Percentiles rank a stretch among this genome's conserved stretches.
Evolutionary conservation across 441 rosid species (phyloP).

Genomic region (Adansonia grandidieri): DNA sequence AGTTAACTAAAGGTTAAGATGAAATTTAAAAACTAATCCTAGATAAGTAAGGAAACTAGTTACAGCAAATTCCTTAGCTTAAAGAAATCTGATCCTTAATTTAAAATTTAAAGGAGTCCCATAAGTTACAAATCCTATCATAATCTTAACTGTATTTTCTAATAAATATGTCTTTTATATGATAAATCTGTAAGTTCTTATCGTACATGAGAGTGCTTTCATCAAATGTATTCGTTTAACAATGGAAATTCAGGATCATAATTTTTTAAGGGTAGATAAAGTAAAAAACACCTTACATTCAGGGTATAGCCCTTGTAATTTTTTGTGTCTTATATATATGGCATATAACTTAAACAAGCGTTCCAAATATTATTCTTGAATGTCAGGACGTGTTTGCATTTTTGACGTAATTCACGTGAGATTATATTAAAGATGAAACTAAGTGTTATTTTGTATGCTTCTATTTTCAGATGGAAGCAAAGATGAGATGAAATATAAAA

Average conservation of each 20-base stretch:
- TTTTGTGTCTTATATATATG: background rate
- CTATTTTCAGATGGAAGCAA: slow-evolving; percentile 57
- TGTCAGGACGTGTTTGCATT: background rate
- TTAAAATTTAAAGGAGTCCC: too few species aligned
- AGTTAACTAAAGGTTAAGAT: too few species aligned
- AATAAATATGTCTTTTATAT: background rate
- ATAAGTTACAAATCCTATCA: too few species aligned
- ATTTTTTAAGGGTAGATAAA: background rate
- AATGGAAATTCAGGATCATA: background rate
- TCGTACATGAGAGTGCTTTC: background rate
- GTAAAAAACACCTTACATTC: background rate
- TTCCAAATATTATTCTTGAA: slow-evolving; percentile 5
- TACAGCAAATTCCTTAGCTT: too few species aligned
- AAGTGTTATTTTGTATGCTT: slow-evolving; percentile 9
- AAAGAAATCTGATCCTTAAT: too few species aligned
- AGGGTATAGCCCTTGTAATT: slow-evolving; percentile 1
- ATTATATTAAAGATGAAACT: too few species aligned
- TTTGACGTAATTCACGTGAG: slow-evolving; percentile 13
- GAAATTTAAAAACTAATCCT: too few species aligned
- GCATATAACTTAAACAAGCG: background rate
- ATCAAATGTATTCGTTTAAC: background rate
- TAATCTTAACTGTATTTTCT: too few species aligned
- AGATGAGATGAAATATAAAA: slow-evolving; percentile 51
- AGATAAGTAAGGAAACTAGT: too few species aligned
- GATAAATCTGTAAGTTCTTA: background rate